Evolutionary conservation across 2,329 filamentous ascomycete species (phyloP), one percentile per base, ranked within the genome.

Genomic region (Colletotrichum aenigma): DNA sequence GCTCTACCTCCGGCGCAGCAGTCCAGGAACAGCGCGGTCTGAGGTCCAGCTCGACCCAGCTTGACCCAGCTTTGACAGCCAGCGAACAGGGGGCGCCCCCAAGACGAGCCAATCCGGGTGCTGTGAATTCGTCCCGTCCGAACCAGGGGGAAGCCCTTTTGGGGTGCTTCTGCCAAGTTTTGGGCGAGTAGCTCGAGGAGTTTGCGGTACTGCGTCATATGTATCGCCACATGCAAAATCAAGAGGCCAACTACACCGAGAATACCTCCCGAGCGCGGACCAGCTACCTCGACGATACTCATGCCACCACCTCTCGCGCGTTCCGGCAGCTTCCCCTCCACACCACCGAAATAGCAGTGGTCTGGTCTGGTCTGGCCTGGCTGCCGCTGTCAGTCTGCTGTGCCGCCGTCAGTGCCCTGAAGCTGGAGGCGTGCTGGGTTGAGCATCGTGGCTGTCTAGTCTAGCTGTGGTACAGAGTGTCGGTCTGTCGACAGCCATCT

Each of bases 151-250:
- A 26, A n/a, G 26, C 16, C n/a, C 18, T 21, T 61, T 28, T 34
- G 4, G 18, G 26, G 9, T 61, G 58, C 43, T 64, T 55, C 10
- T 32, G 55, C 26, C 24, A 55, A 48, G 68, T 75, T 43, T 32
- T 24, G n/a, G 12, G 18, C 12, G 24, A 30, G 72, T 75, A 75
- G 7, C 73, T 5, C 3, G n/a, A n/a, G 18, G 18, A 24, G 70
- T 52, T 70, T 70, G n/a, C 24, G 28, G 24, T 4, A n/a, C 73
- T 65, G 73, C 73, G 70, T 75, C 73, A 73, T 75, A 65, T 36
- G 70, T 73, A 43, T 12, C n/a, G n/a, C 15, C 13, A 18, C 4
- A 24, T 16, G 9, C 30, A 7, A 10, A 15, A 2, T 2, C 4
- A 5, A 5, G 38, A 1, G n/a, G 16, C 12, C 30, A 36, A 7